A percentile compares a stretch with the other conserved stretches of the same genome.
phyloP scores from a whole-genome alignment of 1,284 basidiomycete species.

The Fomitopsis schrenkii region DNA sequence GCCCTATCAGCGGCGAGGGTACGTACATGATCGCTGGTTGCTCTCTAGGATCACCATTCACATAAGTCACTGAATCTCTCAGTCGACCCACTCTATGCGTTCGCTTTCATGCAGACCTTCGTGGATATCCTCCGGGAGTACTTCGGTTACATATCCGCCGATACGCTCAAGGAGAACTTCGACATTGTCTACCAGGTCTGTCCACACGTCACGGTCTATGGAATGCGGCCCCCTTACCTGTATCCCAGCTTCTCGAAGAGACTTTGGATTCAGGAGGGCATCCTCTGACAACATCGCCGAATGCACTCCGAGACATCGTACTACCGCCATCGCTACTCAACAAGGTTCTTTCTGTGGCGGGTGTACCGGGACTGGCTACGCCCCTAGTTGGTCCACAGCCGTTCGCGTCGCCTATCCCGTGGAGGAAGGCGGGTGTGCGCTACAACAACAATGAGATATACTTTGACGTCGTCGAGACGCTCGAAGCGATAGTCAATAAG shows the following conservation, averaged over 20 bases:
- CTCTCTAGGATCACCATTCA: neutral
- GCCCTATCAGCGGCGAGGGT: conserved; percentile 81
- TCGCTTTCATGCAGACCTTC: conserved; percentile 86
- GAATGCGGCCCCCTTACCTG: neutral
- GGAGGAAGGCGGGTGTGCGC: conserved; percentile 83
- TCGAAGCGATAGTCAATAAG: conserved; percentile 84
- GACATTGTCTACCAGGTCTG: conserved; percentile 91
- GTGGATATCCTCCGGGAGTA: conserved; percentile 84
- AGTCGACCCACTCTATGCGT: conserved; percentile 90
- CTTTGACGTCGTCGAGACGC: conserved; percentile 86
- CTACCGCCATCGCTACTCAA: conserved; percentile 82
- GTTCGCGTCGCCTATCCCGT: conserved; percentile 91
- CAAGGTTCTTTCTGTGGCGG: conserved; percentile 60
- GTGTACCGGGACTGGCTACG: conserved; percentile 42
- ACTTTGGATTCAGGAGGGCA: conserved; percentile 90
- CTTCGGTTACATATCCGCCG: conserved; percentile 70
- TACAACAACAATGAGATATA: conserved; percentile 93
- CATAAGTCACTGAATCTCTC: conserved; percentile 4
- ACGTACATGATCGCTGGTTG: conserved; percentile 24
- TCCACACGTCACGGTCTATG: neutral
- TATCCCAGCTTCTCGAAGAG: conserved; percentile 82
- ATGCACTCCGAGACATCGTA: conserved; percentile 90
- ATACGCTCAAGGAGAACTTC: conserved; percentile 88
- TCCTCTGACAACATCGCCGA: conserved; percentile 91
- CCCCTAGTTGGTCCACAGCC: conserved; percentile 47